These are phyloP conservation scores for Oryza coarctata DNA, from an alignment of 176 grass and related monocot genomes.

Conservation along the genomic window DNA sequence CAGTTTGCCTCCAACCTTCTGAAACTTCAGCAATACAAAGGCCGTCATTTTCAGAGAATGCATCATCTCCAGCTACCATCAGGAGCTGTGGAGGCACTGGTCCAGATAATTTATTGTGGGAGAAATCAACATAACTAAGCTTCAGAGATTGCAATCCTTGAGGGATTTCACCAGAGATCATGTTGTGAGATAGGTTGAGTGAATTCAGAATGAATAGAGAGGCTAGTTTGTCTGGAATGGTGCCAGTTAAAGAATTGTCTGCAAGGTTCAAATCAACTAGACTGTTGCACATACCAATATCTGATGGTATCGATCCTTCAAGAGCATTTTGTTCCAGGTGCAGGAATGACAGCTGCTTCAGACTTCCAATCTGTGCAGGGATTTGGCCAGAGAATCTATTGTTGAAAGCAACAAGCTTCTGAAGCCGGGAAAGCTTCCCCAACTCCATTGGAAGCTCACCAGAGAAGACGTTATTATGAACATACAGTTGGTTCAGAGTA, in stretches of 20 bases:
- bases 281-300: constrained; percentile 62
- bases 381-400: constrained; percentile 75
- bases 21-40: constrained; percentile 58
- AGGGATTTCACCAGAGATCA: constrained; percentile 69
- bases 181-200: constrained; percentile 85
- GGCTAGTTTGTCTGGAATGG: constrained; percentile 54
- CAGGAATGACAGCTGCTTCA: constrained; percentile 74
- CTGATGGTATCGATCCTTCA: constrained; percentile 57
- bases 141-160: constrained; percentile 63
- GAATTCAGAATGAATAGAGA: constrained; percentile 58
- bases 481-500: constrained; percentile 73
- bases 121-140: constrained; percentile 74
- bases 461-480: constrained; percentile 84
- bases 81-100: constrained; percentile 65
- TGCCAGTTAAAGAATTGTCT: constrained; percentile 64
- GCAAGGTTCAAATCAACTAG: constrained; percentile 78
- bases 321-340: constrained; percentile 76
- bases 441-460: constrained; percentile 69
- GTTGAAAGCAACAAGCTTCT: constrained; percentile 74
- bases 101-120: constrained; percentile 80
- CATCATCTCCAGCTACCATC: constrained; percentile 67
- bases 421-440: constrained; percentile 53
- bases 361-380: constrained; percentile 53
- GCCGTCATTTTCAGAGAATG: constrained; percentile 65
- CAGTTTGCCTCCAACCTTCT: constrained; percentile 37